Base-by-base conservation (phyloP, 176 grass and related monocot species). In the Ananas comosus region DNA sequence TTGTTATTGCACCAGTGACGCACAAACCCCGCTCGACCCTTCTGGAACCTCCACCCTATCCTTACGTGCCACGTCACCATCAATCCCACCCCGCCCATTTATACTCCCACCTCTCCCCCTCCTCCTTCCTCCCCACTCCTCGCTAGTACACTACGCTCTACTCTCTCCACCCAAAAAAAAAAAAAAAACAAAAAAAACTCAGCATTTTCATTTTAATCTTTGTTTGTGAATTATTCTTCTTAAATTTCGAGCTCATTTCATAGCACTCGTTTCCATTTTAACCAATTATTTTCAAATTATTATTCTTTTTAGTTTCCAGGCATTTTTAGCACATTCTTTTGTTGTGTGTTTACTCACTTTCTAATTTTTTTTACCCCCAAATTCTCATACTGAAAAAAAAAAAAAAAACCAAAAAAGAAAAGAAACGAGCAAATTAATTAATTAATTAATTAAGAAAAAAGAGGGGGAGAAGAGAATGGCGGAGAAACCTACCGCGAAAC, bases 401-500 rank as follows among this genome's bases (percentile, higher is more conserved):
- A n/a, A 17, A 58, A 58, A 1, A 1, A 14, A 19, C 13, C 16
- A n/a, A 17, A n/a, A 56, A 8, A 57, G 12, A 16, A 57, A 17
- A 4, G 56, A 22, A 9, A 21, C 33, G 33, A 42, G 33, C 33
- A 6, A 42, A 42, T 42, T 42, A 63, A 63, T 63, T 59, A 13
- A 14, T 61, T 17, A 61, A 19, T 61, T 17, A 7, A 61, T 61
- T 17, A 61, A 16, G 8, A n/a, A 56, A n/a, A 57, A 17, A 17
- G 13, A 57, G 14, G 56, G 2, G 5, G 21, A 22, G 12, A 48
- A 76, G 21, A 22, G 12, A 54, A 76, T 76, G 74, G 74, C 65
- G 29, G 74, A 77, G 65, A 59, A 59, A 65, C 74, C 74, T 48
- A 48, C 27, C 64, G 18, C n/a, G 29, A 76, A 68, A 67, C 52